Base-by-base conservation (phyloP, 164 flowering plant species). In the Liquidambar formosana region DNA sequence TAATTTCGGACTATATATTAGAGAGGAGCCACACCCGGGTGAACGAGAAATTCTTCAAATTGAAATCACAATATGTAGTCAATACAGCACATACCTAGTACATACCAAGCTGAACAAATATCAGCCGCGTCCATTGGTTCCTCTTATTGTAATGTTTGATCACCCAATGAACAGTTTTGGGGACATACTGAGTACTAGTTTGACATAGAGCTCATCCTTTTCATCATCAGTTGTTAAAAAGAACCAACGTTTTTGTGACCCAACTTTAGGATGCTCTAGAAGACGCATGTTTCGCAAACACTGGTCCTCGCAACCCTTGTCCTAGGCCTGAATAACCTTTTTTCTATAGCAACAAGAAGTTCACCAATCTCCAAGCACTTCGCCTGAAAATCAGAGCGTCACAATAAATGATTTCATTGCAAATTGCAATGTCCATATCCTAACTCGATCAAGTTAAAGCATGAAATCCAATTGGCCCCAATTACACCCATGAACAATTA, bases 351-450 rank as follows among this genome's bases (percentile, higher is more conserved):
- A 41, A 88, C 90, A n/a, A n/a, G n/a, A 28, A 85, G 76, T 81
- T 88, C 93, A 46, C 90, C 89, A 4, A 89, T 86, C 70, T 89
- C 93, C 41, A 89, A 73, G 76, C 93, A 89, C 69, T 87, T 89
- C 16, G 93, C 93, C 93, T 86, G 75, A 61, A 56, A n/a, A 63
- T 28, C 8, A 64, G 21, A 53, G 47, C 12, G 64, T 4, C 12
- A 28, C n/a, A n/a, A n/a, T n/a, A 43, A 46, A 25, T 6, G 26
- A 16, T 43, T 44, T 54, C 45, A n/a, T n/a, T n/a, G n/a, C n/a
- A n/a, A n/a, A 22, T 8, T 22, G 14, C 1, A 43, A 25, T 33
- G 38, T 28, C 4, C 5, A n/a, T 33, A 27, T 5, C 4, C 10
- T 14, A 23, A 14, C 21, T 54, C 11, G 58, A n/a, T n/a, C n/a